These are phyloP conservation scores for Drechslera avenae DNA, from an alignment of 2,329 filamentous ascomycete genomes.

Conservation along the genomic window DNA sequence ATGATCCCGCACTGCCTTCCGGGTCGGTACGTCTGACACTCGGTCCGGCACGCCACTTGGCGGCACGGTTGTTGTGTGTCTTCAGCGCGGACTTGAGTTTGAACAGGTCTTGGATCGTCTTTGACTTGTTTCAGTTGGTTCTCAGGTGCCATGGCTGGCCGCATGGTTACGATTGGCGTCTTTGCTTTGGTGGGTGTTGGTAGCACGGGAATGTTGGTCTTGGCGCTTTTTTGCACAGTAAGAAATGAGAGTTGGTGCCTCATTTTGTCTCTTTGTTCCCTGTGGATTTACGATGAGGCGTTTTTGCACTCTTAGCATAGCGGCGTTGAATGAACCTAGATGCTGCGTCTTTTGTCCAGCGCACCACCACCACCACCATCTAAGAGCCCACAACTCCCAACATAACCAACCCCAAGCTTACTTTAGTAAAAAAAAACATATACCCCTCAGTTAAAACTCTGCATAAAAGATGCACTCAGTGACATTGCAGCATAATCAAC, in stretches of 20 bases:
- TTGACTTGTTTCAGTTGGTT: too few relatives aligned
- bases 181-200: not conserved
- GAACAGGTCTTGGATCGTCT: too few relatives aligned
- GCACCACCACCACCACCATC: too few relatives aligned
- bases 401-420: too few relatives aligned
- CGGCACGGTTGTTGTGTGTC: conserved; percentile 7
- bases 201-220: not conserved
- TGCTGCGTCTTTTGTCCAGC: too few relatives aligned
- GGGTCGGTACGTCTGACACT: conserved; percentile 9
- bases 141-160: too few relatives aligned
- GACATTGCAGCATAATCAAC: too few relatives aligned
- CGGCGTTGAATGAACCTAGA: conserved; percentile 11
- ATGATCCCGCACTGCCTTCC: conserved; percentile 1
- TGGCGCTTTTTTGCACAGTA: not conserved
- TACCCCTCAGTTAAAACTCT: too few relatives aligned
- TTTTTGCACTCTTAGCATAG: conserved; percentile 9
- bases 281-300: conserved; percentile 8
- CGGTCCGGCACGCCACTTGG: conserved; percentile 3
- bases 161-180: not conserved
- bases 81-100: conserved; percentile 7
- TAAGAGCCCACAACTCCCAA: too few relatives aligned
- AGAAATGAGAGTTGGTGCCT: not conserved
- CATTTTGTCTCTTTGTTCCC: conserved; percentile 1
- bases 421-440: too few relatives aligned
- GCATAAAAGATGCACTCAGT: too few relatives aligned